Evolutionary conservation across 192 early-diverging fungal genomes (phyloP), one percentile per base, ranked within the genome.

Genomic region (Obelidium mucronatum): DNA sequence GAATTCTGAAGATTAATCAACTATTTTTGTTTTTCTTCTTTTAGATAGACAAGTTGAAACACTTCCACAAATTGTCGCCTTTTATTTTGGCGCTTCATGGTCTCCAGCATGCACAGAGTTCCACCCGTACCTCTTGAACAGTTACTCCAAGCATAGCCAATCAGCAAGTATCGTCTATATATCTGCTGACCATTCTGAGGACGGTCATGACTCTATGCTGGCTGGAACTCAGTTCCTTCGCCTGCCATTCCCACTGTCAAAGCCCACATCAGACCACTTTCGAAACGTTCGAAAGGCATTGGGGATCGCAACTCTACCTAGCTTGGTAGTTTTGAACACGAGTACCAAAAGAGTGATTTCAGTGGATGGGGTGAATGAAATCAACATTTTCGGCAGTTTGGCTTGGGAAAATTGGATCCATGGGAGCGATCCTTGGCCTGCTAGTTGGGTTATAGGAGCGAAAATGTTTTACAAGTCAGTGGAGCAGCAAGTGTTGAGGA

Each of bases 21-120:
- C n/a, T n/a, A n/a, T n/a, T n/a, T n/a, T n/a, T n/a, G n/a, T n/a
- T n/a, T n/a, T n/a, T n/a, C n/a, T n/a, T n/a, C n/a, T n/a, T n/a
- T n/a, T n/a, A n/a, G n/a, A n/a, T n/a, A n/a, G n/a, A n/a, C n/a
- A n/a, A n/a, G n/a, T n/a, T n/a, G 58, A 60, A 30, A 15, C 22
- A 1, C 67, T 69, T 53, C 67, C 67, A 11, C 48, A 24, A 15
- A 19, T 54, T 6, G 26, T 69, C 26, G 11, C 53, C 2, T 35
- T 69, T 11, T 69, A 69, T 52, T 69, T 69, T 69, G 42, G 22
- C 6, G 67, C 42, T 2, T 11, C 40, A 19, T 44, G 67, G 67
- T 69, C 67, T 8, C 67, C 67, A 11, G 3, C 67, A 1, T 22
- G 24, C 1, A 19, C 22, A n/a, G 13, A 13, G 19, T 69, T 69